A percentile compares a stretch with the other conserved stretches of the same genome.
Conservation (phyloP, 2,329 filamentous ascomycete genomes). For the Cercospora sojina region DNA sequence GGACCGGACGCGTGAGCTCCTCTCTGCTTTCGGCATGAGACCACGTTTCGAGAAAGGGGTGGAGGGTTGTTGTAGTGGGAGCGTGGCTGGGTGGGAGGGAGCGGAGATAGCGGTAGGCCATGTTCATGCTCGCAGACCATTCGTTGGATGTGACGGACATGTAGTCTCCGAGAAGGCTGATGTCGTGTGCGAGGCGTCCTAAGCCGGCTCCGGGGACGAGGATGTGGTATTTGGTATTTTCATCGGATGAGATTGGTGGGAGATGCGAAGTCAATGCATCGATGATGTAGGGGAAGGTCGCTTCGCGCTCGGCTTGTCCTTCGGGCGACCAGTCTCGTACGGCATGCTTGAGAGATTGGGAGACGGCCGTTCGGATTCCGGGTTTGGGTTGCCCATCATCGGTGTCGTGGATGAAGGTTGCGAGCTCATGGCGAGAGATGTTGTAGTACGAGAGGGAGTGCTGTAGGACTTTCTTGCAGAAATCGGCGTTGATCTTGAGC, state of each 20-base stretch:
- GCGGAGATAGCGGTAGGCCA: conserved; percentile 71
- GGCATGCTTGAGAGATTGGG: conserved; percentile 85
- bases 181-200: conserved; percentile 79
- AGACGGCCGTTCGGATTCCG: conserved; percentile 30
- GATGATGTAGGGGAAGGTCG: conserved; percentile 66
- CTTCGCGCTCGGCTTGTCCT: conserved; percentile 69
- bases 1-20: conserved; percentile 30
- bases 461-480: conserved; percentile 71
- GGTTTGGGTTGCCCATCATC: conserved; percentile 58
- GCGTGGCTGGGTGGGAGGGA: conserved; percentile 58
- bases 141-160: conserved; percentile 73
- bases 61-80: conserved; percentile 70
- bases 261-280: conserved; percentile 40
- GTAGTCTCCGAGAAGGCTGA: conserved; percentile 66
- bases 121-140: conserved; percentile 87
- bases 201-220: conserved; percentile 84
- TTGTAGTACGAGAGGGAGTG: conserved; percentile 46
- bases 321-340: conserved; percentile 88
- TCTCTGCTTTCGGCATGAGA: conserved; percentile 67
- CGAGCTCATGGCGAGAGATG: conserved; percentile 19
- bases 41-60: conserved; percentile 68
- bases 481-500: conserved; percentile 77
- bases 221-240: conserved; percentile 50
- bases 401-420: conserved; percentile 19
- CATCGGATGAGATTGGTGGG: conserved; percentile 6